These are phyloP conservation scores for Diospyros kaki DNA, from an alignment of 148 eudicot species.

Conservation along the genomic window DNA sequence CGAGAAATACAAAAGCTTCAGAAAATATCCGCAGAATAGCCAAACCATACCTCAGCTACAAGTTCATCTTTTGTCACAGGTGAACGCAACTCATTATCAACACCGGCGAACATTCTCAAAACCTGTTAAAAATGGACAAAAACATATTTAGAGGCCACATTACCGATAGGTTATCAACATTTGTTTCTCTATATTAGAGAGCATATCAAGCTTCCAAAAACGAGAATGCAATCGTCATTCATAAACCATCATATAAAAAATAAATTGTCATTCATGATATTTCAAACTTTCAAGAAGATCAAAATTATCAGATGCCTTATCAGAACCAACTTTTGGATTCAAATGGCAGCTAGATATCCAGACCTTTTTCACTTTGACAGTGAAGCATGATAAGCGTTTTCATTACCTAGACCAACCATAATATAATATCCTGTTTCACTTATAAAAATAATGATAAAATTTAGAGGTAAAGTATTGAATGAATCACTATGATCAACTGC, in stretches of 20 bases:
- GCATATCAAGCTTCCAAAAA: not conserved
- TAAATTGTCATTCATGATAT: not conserved
- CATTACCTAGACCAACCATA: no score
- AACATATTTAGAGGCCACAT: not conserved
- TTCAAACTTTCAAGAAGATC: not conserved
- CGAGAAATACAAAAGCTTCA: not conserved
- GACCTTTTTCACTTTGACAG: no score
- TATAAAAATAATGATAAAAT: no score
- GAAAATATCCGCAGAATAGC: not conserved
- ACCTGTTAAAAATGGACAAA: constrained; percentile 36
- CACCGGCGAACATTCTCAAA: constrained; percentile 56
- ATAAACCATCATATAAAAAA: not conserved
- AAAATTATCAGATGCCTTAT: not conserved
- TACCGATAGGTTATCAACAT: not conserved
- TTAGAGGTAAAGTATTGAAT: no score
- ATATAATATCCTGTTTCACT: no score
- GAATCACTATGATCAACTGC: no score
- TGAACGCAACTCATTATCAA: constrained; percentile 68
- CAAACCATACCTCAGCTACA: constrained; percentile 62
- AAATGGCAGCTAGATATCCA: not conserved
- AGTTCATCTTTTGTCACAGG: constrained; percentile 87
- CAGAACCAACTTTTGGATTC: not conserved
- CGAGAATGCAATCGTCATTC: constrained; percentile 2
- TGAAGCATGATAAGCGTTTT: no score
- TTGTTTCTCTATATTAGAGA: not conserved